phyloP scores from a whole-genome alignment of 1,284 basidiomycete species.

The Neolentinus lepideus region DNA sequence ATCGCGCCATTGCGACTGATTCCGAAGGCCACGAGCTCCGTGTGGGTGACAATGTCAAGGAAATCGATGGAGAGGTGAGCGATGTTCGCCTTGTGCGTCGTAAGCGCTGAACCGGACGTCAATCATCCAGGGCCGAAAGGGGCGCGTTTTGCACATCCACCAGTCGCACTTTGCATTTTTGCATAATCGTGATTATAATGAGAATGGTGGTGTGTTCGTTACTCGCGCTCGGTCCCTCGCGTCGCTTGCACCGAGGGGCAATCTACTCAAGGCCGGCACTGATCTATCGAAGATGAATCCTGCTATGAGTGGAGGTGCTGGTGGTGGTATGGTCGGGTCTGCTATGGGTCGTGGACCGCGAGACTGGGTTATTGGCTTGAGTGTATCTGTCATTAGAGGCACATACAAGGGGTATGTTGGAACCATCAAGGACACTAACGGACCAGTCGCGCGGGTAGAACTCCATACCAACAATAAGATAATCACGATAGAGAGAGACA shows the following conservation, averaged over 20 bases:
- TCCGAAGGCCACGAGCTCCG: slow-evolving; percentile 80
- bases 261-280: slow-evolving; percentile 50
- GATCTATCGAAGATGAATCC: slow-evolving; percentile 99
- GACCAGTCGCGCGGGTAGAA: slow-evolving; percentile 84
- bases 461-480: slow-evolving; percentile 88
- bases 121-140: slow-evolving; percentile 67
- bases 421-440: slow-evolving; percentile 93
- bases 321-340: slow-evolving; percentile 78
- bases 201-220: slow-evolving; percentile 94
- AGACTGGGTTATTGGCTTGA: slow-evolving; percentile 79
- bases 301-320: slow-evolving; percentile 53
- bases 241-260: slow-evolving; percentile 82
- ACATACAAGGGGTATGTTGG: slow-evolving; percentile 90
- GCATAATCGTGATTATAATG: slow-evolving; percentile 84
- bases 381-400: slow-evolving; percentile 82
- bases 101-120: slow-evolving; percentile 1
- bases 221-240: slow-evolving; percentile 74
- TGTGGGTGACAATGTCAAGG: slow-evolving; percentile 90
- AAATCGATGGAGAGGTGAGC: slow-evolving; percentile 79
- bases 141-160: slow-evolving; percentile 90
- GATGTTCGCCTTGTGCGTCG: slow-evolving; percentile 15
- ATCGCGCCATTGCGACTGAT: slow-evolving; percentile 85
- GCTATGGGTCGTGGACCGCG: slow-evolving; percentile 67
- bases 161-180: slow-evolving; percentile 94
- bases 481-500: slow-evolving; percentile 80